These are phyloP conservation scores for Fusarium buharicum DNA, from an alignment of 2,329 filamentous ascomycete species.

Conservation along the genomic window DNA sequence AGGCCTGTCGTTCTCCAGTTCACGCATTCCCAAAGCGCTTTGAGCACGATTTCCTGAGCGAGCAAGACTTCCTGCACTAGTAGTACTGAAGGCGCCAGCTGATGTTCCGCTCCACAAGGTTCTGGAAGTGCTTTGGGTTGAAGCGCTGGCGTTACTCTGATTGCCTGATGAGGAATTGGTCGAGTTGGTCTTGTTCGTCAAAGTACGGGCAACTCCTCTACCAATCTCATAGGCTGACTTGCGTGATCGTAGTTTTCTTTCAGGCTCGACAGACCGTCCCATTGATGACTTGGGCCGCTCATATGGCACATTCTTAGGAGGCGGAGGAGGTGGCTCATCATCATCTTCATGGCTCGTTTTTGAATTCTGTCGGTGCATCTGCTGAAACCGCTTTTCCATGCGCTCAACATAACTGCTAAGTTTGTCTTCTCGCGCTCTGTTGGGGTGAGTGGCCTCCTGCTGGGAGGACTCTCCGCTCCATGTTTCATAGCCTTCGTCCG, in stretches of 20 bases:
- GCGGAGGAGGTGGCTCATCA: conserved; percentile 70
- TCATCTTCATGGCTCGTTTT: conserved; percentile 55
- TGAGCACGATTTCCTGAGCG: conserved; percentile 75
- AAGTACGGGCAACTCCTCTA: conserved; percentile 77
- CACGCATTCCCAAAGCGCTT: conserved; percentile 72
- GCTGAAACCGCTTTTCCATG: conserved; percentile 85
- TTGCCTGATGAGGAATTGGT: conserved; percentile 81
- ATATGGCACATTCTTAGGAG: conserved; percentile 62
- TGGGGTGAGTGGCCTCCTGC: conserved; percentile 57
- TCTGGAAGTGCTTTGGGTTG: conserved; percentile 80
- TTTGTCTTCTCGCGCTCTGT: conserved; percentile 63
- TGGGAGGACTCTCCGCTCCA: conserved; percentile 66
- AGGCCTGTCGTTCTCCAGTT: conserved; percentile 65
- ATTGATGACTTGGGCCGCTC: conserved; percentile 70
- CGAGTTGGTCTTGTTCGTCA: conserved; percentile 86
- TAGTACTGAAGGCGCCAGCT: conserved; percentile 90
- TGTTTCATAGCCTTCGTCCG: conserved; percentile 70
- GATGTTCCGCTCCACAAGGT: conserved; percentile 96
- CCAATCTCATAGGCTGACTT: conserved; percentile 84
- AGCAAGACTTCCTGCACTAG: conserved; percentile 92
- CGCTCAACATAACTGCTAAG: conserved; percentile 88
- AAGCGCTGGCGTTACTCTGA: conserved; percentile 77
- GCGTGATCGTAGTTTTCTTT: conserved; percentile 66
- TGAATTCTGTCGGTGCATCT: conserved; percentile 72
- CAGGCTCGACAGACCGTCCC: conserved; percentile 54